phyloP scores from a whole-genome alignment of 1,284 basidiomycete species.

The Pseudomicrostroma phylloplanum region DNA sequence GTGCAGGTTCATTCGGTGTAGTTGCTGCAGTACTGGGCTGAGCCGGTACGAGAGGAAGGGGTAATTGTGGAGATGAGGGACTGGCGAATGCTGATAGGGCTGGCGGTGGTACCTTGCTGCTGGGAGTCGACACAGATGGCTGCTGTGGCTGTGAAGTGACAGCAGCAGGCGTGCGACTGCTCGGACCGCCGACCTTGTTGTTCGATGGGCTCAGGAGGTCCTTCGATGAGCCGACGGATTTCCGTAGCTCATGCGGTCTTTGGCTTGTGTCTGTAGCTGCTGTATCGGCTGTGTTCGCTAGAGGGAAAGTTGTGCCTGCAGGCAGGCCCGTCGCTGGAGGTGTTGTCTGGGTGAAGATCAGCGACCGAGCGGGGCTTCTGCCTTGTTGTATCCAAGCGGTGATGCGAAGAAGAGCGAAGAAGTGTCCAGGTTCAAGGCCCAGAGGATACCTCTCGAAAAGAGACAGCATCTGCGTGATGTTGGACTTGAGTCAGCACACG shows the following conservation, averaged over 20 bases:
- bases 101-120: background rate
- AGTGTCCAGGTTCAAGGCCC: slow-evolving; percentile 42
- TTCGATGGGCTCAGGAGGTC: background rate
- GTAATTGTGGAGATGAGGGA: background rate
- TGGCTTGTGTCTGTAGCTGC: background rate
- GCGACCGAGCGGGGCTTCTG: slow-evolving; percentile 21
- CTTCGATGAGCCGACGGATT: background rate
- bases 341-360: slow-evolving; percentile 45
- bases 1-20: background rate
- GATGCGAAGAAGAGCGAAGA: slow-evolving; percentile 46
- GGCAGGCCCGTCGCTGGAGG: slow-evolving; percentile 17
- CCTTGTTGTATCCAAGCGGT: slow-evolving; percentile 47
- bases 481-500: background rate
- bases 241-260: background rate
- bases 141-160: background rate
- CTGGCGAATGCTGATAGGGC: background rate
- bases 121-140: background rate
- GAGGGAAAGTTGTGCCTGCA: background rate
- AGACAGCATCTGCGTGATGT: slow-evolving; percentile 34
- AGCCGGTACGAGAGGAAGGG: too few species aligned
- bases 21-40: too few species aligned
- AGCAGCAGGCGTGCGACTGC: background rate
- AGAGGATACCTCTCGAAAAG: slow-evolving; percentile 46
- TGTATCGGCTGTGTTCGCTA: background rate
- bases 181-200: background rate